These are phyloP conservation scores for Petunia axillaris DNA, from an alignment of 257 asterid species.

Conservation along the genomic window DNA sequence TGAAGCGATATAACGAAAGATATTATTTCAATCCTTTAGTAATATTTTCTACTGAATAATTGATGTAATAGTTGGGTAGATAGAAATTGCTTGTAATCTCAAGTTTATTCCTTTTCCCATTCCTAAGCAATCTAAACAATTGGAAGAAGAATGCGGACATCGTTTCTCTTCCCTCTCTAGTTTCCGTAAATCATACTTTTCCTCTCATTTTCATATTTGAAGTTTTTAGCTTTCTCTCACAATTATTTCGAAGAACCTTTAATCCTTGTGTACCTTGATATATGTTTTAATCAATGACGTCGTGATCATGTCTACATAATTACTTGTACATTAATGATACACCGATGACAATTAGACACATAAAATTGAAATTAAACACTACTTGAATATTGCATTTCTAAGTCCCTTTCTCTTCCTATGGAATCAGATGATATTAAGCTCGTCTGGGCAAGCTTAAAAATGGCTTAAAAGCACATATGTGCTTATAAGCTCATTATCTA, in stretches of 20 bases:
- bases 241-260: background rate
- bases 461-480: too few species aligned
- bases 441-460: too few species aligned
- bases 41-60: background rate
- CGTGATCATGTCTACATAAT: too few species aligned
- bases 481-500: too few species aligned
- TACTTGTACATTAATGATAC: too few species aligned
- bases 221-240: background rate
- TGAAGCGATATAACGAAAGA: background rate
- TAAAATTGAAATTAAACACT: too few species aligned
- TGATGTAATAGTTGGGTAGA: constrained; percentile 1
- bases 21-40: background rate
- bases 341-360: too few species aligned
- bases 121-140: constrained; percentile 20
- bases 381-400: too few species aligned
- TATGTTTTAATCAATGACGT: too few species aligned
- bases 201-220: constrained; percentile 12
- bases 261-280: too few species aligned
- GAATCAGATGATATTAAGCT: too few species aligned
- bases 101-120: constrained; percentile 5
- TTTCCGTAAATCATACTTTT: background rate
- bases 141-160: background rate
- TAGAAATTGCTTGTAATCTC: background rate
- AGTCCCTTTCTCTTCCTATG: too few species aligned
- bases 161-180: background rate